Base-by-base conservation (phyloP, 495 filamentous ascomycete species). In the Aspergillus bridgeri region DNA sequence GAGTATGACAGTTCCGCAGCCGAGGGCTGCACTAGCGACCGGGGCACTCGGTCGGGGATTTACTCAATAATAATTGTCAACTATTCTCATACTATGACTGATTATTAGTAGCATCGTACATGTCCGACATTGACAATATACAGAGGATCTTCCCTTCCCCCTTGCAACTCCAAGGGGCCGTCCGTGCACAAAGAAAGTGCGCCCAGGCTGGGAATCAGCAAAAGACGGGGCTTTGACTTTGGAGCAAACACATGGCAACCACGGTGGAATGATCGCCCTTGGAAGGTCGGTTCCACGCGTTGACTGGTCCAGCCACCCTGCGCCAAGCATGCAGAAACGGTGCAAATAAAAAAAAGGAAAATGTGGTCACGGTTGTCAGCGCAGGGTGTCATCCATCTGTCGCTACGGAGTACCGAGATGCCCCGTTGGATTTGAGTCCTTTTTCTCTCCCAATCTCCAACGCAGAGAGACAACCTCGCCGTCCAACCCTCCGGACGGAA, bases 261-360 rank as follows among this genome's bases (percentile, higher is more conserved):
- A 62, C 50, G 60, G 58, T 59, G 63, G 60, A 66, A 63, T 66
- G 64, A 66, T 66, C 64, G 60, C 64, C 64, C 57, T 60, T 66
- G 61, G 58, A 44, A 54, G 52, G 46, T 52, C 48, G 59, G 56
- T 54, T 38, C 5, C 1, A 24, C 54, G 48, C 53, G 59, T 57
- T 56, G 48, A 64, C 58, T 59, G 13, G 56, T 57, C 53, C 60
- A 63, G 60, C 57, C 60, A 63, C 57, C 27, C 45, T 44, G 43
- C 51, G 56, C 59, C 59, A 61, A 56, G 56, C 52, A 27, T 29
- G 33, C 51, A 49, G 24, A 49, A 46, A 48, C 33, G 33, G 33
- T 15, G 33, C 13, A 15, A 11, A 2, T 3, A 38, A 38, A 38
- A 13, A 15, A 9, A 38, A 38, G 13, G 5, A 15, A 13, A 11